These are phyloP conservation scores for Aspergillus nomiae DNA, from an alignment of 2,329 filamentous ascomycete genomes.

Conservation along the genomic window DNA sequence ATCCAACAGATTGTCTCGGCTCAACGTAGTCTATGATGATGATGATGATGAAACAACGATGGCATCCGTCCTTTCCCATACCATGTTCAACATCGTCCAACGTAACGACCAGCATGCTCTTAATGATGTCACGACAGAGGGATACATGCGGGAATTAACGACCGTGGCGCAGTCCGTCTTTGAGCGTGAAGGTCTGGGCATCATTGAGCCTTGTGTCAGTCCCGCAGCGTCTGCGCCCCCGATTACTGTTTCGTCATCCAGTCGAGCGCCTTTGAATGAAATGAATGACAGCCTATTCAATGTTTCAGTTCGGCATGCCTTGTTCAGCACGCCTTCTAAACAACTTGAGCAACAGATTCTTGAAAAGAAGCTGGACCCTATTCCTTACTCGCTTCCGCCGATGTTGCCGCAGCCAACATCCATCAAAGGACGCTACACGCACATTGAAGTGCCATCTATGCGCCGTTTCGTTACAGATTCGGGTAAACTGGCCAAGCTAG, in stretches of 20 bases:
- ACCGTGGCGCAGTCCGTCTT: conserved; percentile 72
- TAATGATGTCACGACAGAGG: conserved; percentile 70
- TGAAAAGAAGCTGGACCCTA: conserved; percentile 67
- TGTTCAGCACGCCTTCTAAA: conserved; percentile 66
- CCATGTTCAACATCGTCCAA: conserved; percentile 78
- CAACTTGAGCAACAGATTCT: conserved; percentile 73
- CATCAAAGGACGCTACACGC: conserved; percentile 80
- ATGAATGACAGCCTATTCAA: conserved; percentile 76
- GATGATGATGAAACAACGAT: conserved; percentile 62
- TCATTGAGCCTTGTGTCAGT: conserved; percentile 78
- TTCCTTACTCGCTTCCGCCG: conserved; percentile 60
- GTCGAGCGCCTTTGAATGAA: conserved; percentile 66
- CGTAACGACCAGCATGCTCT: conserved; percentile 68
- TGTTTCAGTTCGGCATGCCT: conserved; percentile 67
- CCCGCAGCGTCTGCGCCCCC: conserved; percentile 84
- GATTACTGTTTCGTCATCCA: conserved; percentile 75
- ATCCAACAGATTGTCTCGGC: conserved; percentile 61
- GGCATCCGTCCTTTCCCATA: conserved; percentile 70
- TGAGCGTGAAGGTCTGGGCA: conserved; percentile 68
- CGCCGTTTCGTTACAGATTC: conserved; percentile 96
- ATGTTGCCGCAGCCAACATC: conserved; percentile 78
- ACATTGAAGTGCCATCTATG: conserved; percentile 94
- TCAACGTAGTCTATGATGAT: conserved; percentile 71
- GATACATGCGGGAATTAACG: conserved; percentile 73
- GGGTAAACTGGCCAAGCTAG: conserved; percentile 90